Evolutionary conservation across 768 basidiomycete genomes (phyloP).

Genomic region (Strobilomyces echinocephalus): DNA sequence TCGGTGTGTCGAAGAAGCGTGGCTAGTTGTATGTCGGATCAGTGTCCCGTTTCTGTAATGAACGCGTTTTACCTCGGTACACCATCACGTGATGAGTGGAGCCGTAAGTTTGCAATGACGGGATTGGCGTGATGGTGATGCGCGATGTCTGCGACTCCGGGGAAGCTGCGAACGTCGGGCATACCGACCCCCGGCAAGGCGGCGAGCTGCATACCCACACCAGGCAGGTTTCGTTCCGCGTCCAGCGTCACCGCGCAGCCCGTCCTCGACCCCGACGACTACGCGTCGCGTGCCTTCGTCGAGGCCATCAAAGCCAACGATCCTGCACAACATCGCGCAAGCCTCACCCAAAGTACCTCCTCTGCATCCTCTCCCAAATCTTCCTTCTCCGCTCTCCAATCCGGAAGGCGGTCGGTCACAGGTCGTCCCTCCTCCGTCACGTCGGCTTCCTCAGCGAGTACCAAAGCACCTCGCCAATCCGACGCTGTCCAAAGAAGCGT

Average conservation of each 20-base stretch:
- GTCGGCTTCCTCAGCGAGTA: conserved; percentile 43
- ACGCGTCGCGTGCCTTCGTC: conserved; percentile 65
- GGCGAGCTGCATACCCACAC: conserved; percentile 57
- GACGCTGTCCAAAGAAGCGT: conserved; percentile 48
- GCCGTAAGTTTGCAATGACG: not conserved
- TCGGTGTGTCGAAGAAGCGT: conserved; percentile 93
- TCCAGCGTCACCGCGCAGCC: conserved; percentile 43
- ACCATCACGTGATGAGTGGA: conserved; percentile 20
- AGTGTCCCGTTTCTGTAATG: conserved; percentile 3
- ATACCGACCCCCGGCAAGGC: conserved; percentile 46
- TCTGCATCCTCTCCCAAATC: conserved; percentile 45
- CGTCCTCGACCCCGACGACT: conserved; percentile 42
- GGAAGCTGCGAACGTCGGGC: conserved; percentile 37
- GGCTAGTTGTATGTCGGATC: conserved; percentile 35
- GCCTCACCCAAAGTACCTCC: conserved; percentile 36
- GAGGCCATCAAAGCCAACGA: conserved; percentile 81
- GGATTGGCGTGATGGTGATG: not conserved
- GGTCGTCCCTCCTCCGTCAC: conserved; percentile 60
- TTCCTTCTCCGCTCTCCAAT: conserved; percentile 37
- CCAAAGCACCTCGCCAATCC: conserved; percentile 63
- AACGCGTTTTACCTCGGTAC: not conserved
- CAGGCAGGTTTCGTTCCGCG: conserved; percentile 65
- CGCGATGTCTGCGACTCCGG: conserved; percentile 45
- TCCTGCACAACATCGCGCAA: conserved; percentile 62
- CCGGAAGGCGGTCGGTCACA: conserved; percentile 42